Base-by-base conservation (phyloP, 1,284 basidiomycete species). In the Porogramme epimiltina region DNA sequence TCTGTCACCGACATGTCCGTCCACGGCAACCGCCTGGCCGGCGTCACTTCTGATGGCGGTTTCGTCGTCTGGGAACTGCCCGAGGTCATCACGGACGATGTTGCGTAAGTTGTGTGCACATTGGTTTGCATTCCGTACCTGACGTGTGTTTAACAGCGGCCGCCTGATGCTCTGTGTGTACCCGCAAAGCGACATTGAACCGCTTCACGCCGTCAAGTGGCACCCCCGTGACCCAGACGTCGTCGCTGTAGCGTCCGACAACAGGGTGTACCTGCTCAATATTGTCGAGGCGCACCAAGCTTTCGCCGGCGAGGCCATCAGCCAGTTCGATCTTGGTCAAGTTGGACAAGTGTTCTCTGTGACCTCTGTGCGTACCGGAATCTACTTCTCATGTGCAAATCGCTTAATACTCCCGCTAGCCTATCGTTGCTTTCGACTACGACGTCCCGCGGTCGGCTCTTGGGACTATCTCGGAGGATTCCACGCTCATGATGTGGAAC, bases 51-150 rank as follows among this genome's bases (percentile, higher is more conserved):
- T 2, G 90, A 93, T 62, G 90, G 90, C 52, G 90, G 90, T 28
- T 88, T 92, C 57, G 85, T 92, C 24, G 84, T 92, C 10, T 93
- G 90, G 90, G 87, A 91, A 64, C 66, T 93, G 26, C 90, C 90
- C 31, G 82, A 87, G 51, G 66, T 84, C 49, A 90, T 92, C 65
- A 87, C 82, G 13, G 89, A 92, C 62, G 90, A 93, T 69, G 87
- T 88, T 42, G 85, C 86, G 88, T 91, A 73, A 63, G 89, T 57
- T 4, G 23, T 48, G 43, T 51, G 48, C 28, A 15, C 26, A 13
- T 23, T 1, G 13, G 18, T 38, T 3, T 44, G n/a, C 45, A n/a
- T 38, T 46, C 15, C 4, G 15, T 34, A 4, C 25, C 50, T 55
- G 54, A 34, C 50, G 42, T n/a, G 5, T 1, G 3, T 40, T 51